A percentile compares a stretch with the other conserved stretches of the same genome.
Evolutionary conservation across 768 basidiomycete genomes (phyloP).

Genomic region (Strobilomyces confusus): DNA sequence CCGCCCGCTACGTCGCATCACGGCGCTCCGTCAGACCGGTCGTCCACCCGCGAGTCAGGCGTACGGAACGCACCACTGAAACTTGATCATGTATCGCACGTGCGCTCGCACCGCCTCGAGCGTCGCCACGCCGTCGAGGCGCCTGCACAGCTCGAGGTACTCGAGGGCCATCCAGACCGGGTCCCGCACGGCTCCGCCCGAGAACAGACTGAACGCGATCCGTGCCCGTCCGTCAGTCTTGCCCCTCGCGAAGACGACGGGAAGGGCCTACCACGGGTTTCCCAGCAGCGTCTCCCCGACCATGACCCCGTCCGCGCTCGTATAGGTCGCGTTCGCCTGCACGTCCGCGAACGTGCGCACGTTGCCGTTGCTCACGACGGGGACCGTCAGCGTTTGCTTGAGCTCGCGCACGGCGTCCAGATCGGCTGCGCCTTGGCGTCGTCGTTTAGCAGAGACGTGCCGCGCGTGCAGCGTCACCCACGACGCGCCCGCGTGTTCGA

Average conservation of each 20-base stretch:
- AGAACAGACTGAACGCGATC: slow-evolving; percentile 48
- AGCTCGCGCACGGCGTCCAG: slow-evolving; percentile 55
- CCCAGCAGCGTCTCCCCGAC: slow-evolving; percentile 73
- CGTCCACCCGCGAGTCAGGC: not conserved
- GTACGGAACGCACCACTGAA: slow-evolving; percentile 58
- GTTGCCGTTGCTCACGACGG: slow-evolving; percentile 77
- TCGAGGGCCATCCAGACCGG: slow-evolving; percentile 65
- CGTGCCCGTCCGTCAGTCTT: not conserved
- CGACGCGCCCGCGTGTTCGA: slow-evolving; percentile 63
- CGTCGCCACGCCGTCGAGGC: slow-evolving; percentile 47
- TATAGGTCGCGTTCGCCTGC: slow-evolving; percentile 46
- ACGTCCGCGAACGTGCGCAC: slow-evolving; percentile 61
- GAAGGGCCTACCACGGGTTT: slow-evolving; percentile 59
- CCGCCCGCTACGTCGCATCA: slow-evolving; percentile 37
- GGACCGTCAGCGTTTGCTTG: slow-evolving; percentile 47
- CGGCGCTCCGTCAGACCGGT: not conserved
- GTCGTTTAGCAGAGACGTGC: slow-evolving; percentile 62
- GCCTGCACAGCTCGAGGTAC: slow-evolving; percentile 59
- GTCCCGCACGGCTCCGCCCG: slow-evolving; percentile 46
- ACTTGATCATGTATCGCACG: slow-evolving; percentile 62
- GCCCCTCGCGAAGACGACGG: no score
- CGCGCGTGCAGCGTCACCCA: slow-evolving; percentile 76
- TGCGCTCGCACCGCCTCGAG: slow-evolving; percentile 56
- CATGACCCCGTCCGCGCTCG: slow-evolving; percentile 74
- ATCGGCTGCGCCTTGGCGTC: slow-evolving; percentile 71